These are phyloP conservation scores for Karstenula rhodostoma DNA, from an alignment of 2,329 filamentous ascomycete species.

Conservation along the genomic window DNA sequence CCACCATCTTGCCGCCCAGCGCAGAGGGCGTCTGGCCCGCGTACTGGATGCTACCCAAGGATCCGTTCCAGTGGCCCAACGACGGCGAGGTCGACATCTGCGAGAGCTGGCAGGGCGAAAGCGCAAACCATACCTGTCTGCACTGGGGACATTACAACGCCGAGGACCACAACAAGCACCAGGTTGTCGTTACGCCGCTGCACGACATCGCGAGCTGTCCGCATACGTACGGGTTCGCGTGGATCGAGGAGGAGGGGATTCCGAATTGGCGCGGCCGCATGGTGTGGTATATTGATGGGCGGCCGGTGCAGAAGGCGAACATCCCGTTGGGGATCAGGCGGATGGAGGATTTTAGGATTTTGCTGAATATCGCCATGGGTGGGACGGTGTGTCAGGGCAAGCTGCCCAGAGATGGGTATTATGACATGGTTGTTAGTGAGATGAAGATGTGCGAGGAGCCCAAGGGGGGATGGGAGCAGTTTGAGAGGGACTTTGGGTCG, in stretches of 20 bases:
- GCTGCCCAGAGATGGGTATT: constrained; percentile 61
- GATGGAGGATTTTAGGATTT: constrained; percentile 64
- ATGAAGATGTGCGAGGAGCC: constrained; percentile 63
- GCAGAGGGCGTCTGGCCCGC: constrained; percentile 68
- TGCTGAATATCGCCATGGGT: constrained; percentile 70
- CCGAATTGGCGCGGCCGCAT: constrained; percentile 56
- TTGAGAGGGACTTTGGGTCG: constrained; percentile 60
- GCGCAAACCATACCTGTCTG: constrained; percentile 64
- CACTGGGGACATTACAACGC: constrained; percentile 67
- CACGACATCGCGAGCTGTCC: constrained; percentile 57
- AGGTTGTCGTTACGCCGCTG: constrained; percentile 62
- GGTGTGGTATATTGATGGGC: constrained; percentile 68
- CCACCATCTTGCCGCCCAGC: constrained; percentile 61
- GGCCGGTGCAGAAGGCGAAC: constrained; percentile 64
- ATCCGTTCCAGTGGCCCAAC: constrained; percentile 66
- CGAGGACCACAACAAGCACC: constrained; percentile 65
- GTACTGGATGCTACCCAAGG: constrained; percentile 67
- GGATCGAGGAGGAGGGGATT: constrained; percentile 58
- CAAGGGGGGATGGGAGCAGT: constrained; percentile 63
- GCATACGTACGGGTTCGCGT: constrained; percentile 65
- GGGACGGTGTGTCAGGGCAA: constrained; percentile 65
- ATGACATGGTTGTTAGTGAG: constrained; percentile 65
- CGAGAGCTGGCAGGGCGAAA: constrained; percentile 68
- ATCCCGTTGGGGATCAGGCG: constrained; percentile 63
- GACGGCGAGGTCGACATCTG: constrained; percentile 69